phyloP scores from a whole-genome alignment of 1,284 basidiomycete genomes.

The Meira nashicola region DNA sequence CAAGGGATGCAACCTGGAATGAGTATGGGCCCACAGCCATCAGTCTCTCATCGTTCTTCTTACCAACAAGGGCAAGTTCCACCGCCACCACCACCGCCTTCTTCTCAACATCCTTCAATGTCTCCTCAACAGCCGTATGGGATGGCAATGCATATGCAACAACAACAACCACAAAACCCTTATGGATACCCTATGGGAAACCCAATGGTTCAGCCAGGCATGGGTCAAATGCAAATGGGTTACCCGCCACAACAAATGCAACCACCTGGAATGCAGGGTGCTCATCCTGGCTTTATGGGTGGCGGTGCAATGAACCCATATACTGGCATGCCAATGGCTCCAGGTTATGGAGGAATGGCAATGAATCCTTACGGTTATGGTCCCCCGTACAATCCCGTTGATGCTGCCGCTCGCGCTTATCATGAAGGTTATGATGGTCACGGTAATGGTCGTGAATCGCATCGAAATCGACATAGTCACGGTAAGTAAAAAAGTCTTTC shows the following conservation, averaged over 20 bases:
- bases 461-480: background rate
- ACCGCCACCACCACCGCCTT: background rate
- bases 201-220: too few relatives aligned
- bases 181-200: too few relatives aligned
- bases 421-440: conserved; percentile 4
- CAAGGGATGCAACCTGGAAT: too few relatives aligned
- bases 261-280: background rate
- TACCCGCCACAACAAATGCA: conserved; percentile 1
- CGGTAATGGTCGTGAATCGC: background rate
- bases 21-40: too few relatives aligned
- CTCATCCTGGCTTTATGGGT: background rate
- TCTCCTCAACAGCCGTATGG: too few relatives aligned
- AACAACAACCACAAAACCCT: too few relatives aligned
- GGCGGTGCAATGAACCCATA: conserved; percentile 3
- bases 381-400: background rate
- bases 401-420: conserved; percentile 3
- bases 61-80: background rate
- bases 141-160: background rate
- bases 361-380: conserved; percentile 3
- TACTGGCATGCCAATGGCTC: background rate
- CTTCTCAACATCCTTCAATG: background rate
- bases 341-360: background rate
- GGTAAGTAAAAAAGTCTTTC: background rate
- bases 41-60: too few relatives aligned
- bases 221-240: too few relatives aligned